Base-by-base conservation (phyloP, 2,329 filamentous ascomycete genomes). In the Nothopassalora personata region DNA sequence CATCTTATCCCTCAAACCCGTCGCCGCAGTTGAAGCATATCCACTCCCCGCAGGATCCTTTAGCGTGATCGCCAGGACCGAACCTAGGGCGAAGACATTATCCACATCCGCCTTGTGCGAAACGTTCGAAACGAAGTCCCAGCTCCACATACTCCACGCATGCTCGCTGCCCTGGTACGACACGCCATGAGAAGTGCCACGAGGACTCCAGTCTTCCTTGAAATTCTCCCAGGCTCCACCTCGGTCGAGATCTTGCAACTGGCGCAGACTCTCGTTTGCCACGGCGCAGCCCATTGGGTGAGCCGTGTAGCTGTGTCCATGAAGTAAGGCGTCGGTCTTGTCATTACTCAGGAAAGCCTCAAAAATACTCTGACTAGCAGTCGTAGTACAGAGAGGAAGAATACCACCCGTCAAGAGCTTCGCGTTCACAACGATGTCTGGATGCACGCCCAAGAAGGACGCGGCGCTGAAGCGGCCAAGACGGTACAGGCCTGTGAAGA, bases 221-320 rank as follows among this genome's bases (percentile, higher is more conserved):
- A 80, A 85, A 61, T 66, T 76, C 60, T 80, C 72, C 88, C 87
- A 91, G 0, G 75, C 74, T 0, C 82, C 83, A 0, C 71, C 67
- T 0, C 66, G 66, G 3, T 89, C 84, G 77, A 91, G 82, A 0
- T 74, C 68, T 48, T 77, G 71, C 80, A 93, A 83, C 43, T 79
- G 79, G 8, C 74, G 71, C 8, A 95, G 71, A 0, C 85, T 86
- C 53, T 84, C 83, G n/a, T 87, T 78, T 0, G 88, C 91, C 0
- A 95, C 89, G 48, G 87, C 83, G 66, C 90, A 95, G 0, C 90
- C 91, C 1, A 94, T 82, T 0, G 91, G 82, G 72, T 95, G 90
- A 0, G 90, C 90, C 0, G 90, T 95, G 74, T 95, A 95, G 71
- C 89, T 93, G 71, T 95, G 90, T 0, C 90, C 90, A 66, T 95